Evolutionary conservation across 768 basidiomycete species (phyloP), one percentile per base, ranked within the genome.

Genomic region (Boletus edulis): DNA sequence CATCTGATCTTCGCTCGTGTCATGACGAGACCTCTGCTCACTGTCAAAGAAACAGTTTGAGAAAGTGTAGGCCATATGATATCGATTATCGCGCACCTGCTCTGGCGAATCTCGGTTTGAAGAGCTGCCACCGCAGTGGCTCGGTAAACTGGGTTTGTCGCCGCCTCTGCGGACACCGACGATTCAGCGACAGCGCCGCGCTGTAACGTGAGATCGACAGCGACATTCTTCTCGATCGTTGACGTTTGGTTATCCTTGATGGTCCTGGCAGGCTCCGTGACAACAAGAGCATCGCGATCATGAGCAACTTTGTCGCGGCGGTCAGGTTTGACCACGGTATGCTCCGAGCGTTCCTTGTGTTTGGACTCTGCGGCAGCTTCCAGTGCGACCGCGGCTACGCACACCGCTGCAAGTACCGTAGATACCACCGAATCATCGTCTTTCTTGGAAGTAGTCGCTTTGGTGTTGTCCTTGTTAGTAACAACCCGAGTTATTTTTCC

Each of bases 371-470:
- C 2, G 17, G 35, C 45, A 17, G 57, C 57, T 42, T 62, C 65
- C 2, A 46, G 40, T 0, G 55, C 59, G 22, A 44, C 37, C 6
- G 65, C 55, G 2, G 57, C 57, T 20, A 65, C n/a, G 5, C 38
- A 47, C 0, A 55, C 64, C 11, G 51, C 7, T 4, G 57, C 57
- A 4, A 67, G 44, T 29, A 54, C 10, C 13, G 48, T 27, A 32
- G 65, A 61, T 10, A 62, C 34, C 7, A 55, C 13, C 15, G 57
- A 64, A 29, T 29, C 29, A 43, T 46, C 43, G 11, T 22, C 57
- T 29, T 57, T 34, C 34, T 57, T 55, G 3, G 59, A 35, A 35
- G 51, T 9, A 52, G 24, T 42, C 11, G 45, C 10, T 41, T 32
- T 38, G 35, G 48, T 32, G 13, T 7, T 5, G 32, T 35, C 20